A percentile compares a stretch with the other conserved stretches of the same genome.
phyloP scores from a whole-genome alignment of 768 basidiomycete genomes.

The Gymnopilus junonius region DNA sequence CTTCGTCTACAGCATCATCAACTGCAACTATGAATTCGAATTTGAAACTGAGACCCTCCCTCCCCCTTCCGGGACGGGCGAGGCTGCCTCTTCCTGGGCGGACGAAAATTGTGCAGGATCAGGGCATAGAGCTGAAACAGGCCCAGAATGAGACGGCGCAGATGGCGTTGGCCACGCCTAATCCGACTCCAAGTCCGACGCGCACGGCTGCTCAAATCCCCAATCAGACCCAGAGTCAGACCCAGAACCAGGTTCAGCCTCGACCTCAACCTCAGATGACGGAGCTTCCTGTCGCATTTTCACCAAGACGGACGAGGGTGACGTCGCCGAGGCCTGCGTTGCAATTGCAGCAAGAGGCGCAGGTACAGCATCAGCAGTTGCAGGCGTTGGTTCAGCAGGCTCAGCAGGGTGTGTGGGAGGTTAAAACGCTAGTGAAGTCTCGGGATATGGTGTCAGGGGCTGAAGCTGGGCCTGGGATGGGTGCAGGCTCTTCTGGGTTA shows the following conservation, averaged over 20 bases:
- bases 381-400: background rate
- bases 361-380: background rate
- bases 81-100: constrained; percentile 1
- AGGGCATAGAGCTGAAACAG: too few species aligned
- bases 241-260: background rate
- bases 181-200: background rate
- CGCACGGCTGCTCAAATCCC: background rate
- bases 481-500: too few species aligned
- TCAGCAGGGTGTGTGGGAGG: background rate
- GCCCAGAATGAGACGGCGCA: background rate
- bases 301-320: background rate
- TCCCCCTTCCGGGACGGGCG: background rate
- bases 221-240: background rate
- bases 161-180: background rate
- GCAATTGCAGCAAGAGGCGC: background rate
- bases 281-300: constrained; percentile 1
- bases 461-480: too few species aligned
- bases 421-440: too few species aligned
- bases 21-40: background rate
- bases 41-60: background rate
- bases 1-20: background rate
- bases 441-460: too few species aligned
- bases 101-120: background rate
- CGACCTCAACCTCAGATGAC: background rate
- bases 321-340: background rate